Percentiles rank a stretch among this genome's conserved stretches.
These are phyloP conservation scores for Neurospora cerealis DNA, from an alignment of 495 filamentous ascomycete genomes.

Conservation along the genomic window DNA sequence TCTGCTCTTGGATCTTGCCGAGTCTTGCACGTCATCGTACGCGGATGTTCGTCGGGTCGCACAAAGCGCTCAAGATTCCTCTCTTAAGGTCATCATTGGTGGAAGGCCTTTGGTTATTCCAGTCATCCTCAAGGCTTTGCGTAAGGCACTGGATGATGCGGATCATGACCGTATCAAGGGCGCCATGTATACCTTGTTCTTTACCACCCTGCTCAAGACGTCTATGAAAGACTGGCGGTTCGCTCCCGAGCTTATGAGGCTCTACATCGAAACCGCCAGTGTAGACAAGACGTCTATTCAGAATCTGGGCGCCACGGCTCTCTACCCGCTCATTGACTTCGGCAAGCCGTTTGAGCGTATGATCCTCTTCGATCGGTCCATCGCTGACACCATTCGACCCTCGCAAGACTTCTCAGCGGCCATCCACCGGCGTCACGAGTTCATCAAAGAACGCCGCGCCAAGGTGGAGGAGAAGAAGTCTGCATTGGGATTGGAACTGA, in stretches of 20 bases:
- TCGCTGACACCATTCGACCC: slow-evolving; percentile 65
- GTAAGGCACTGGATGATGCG: slow-evolving; percentile 68
- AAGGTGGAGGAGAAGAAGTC: slow-evolving; percentile 76
- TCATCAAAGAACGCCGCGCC: slow-evolving; percentile 61
- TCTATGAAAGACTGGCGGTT: slow-evolving; percentile 87
- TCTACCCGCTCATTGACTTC: slow-evolving; percentile 85
- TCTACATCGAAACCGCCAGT: slow-evolving; percentile 80
- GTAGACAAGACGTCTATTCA: slow-evolving; percentile 93
- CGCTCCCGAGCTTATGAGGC: slow-evolving; percentile 70
- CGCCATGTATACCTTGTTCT: slow-evolving; percentile 77
- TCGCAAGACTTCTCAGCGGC: slow-evolving; percentile 50
- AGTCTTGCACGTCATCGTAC: slow-evolving; percentile 88
- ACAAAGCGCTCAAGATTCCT: slow-evolving; percentile 84
- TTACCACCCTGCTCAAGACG: slow-evolving; percentile 81
- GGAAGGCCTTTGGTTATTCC: slow-evolving; percentile 81
- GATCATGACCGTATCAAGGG: slow-evolving; percentile 91
- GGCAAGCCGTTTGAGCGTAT: slow-evolving; percentile 74
- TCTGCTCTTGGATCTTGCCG: slow-evolving; percentile 76
- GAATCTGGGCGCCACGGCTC: slow-evolving; percentile 68
- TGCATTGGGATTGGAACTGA: slow-evolving; percentile 67
- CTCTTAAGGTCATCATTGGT: slow-evolving; percentile 83
- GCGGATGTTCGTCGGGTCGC: slow-evolving; percentile 91
- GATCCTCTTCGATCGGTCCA: slow-evolving; percentile 70
- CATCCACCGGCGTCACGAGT: slow-evolving; percentile 56
- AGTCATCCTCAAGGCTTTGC: slow-evolving; percentile 66